Evolutionary conservation across 2,329 filamentous ascomycete species (phyloP), one percentile per base, ranked within the genome.

Genomic region (Cercospora janseana): DNA sequence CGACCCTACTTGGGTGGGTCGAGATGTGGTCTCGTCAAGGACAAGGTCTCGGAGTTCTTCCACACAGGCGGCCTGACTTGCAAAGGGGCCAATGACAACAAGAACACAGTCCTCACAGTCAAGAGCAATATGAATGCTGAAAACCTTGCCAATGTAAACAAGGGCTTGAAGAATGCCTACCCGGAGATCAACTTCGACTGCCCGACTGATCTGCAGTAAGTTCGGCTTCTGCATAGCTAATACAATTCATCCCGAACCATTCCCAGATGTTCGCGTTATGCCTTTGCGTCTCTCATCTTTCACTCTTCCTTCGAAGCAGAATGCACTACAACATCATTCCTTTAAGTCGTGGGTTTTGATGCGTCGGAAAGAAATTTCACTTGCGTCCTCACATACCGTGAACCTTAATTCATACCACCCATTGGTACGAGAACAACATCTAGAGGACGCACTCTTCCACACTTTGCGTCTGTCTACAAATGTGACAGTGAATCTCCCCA

Each of bases 81-180:
- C 47, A 44, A 46, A 13, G 56, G 53, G 18, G 32, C 45, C 20
- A 47, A 49, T 12, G 35, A 47, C 23, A 50, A 52, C 26, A 48
- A 37, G 40, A 56, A 56, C 37, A 58, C 56, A 9, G 38, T 56
- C 12, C 38, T 58, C 16, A 49, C 41, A 1, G 54, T 58, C 38
- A 46, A 37, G 10, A 49, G 43, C 18, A 48, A 49, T 21, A 54
- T 58, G 50, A 24, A 45, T 3, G 21, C 26, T 16, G 31, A n/a
- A 15, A 54, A 54, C 21, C 31, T 54, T 4, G 32, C 31, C 20
- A 43, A 48, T 5, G 23, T 54, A 35, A 54, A 54, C 31, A 21
- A 31, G 4, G 52, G 34, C 9, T 16, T 54, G 20, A 47, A 48
- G n/a, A 45, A 45, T 24, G 52, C 52, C 3, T 54, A 54, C 26